Evolutionary conservation across 2,329 filamentous ascomycete genomes (phyloP), one percentile per base, ranked within the genome.

Genomic region (Botrytis byssoidea): DNA sequence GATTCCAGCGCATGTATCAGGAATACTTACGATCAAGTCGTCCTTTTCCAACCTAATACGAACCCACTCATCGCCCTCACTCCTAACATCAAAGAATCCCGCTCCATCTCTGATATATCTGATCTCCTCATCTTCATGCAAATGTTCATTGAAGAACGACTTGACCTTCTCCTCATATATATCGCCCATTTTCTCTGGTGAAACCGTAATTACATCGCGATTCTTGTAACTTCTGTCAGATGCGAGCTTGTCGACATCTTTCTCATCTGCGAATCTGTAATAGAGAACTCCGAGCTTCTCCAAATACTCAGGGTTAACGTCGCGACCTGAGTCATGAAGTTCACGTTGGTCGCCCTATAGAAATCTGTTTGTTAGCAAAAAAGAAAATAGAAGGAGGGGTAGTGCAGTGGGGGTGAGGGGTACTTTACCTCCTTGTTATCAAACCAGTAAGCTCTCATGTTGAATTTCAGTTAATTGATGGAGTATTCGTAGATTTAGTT

Each of bases 101-200:
- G 89, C 88, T 0, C 96, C 96, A 75, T 92, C 95, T 46, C 94
- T 87, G 77, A 99, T 95, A 81, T 98, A 99, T 66, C 96, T 88
- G 77, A 99, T 99, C 87, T 99, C 96, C 85, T 99, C 96, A 79
- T 99, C 96, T 85, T 99, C 96, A 82, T 99, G 96, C 79, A 99
- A 83, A 83, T 99, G 96, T 86, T 99, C 96, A 79, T 92, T 83
- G 85, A 98, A 99, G 86, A 99, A 99, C 77, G 84, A 89, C 85
- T 94, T 95, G 76, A 99, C 94, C 83, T 98, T 98, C 76, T 92
- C 89, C 84, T 99, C 95, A 85, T 98, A 99, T 63, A 90, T 84
- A 57, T 89, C 92, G 73, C 94, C 94, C 91, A 98, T 94, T 76
- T 90, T 92, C 76, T 90, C 86, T 0, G 95, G 95, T 12, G 93